Base-by-base conservation (phyloP, 306 rosid species). In the cucumber (Cucumis sativus) region DNA sequence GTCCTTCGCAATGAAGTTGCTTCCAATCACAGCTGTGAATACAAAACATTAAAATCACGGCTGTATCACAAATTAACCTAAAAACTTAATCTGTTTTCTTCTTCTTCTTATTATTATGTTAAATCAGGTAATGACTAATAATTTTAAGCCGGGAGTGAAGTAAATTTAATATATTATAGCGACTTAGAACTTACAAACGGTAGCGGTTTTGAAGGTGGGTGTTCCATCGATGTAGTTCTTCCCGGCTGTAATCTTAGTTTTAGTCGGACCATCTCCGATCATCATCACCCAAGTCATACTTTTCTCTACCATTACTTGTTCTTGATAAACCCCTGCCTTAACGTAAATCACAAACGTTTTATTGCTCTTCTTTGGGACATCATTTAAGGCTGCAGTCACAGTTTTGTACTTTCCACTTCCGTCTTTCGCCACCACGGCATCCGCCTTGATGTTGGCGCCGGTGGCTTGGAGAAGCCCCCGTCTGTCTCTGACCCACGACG, bases 211-310 rank as follows among this genome's bases (percentile, higher is more conserved):
- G 83, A 77, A 87, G 6, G 96, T 87, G 15, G 77, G 74, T 30
- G 37, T 4, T 21, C 97, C 97, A 17, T 90, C 96, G 0, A 13
- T 25, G 18, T 17, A 86, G 83, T 84, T 90, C 59, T 35, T 57
- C 49, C 23, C 81, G 1, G 83, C 88, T 3, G 87, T 85, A 88
- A 94, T 77, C 54, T 1, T 86, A 49, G 96, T 88, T 70, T 84
- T 88, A 8, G 85, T 80, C 8, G 98, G 89, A 37, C 98, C 98
- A 59, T 94, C 98, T 10, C 96, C 98, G 17, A 88, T 57, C 63
- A 94, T 56, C 35, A 86, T 81, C 59, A 94, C 85, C 39, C 74
- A 40, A 8, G 80, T 83, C 92, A 84, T 87, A 2, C 4, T 0
- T 78, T 79, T 82, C 4, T 35, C 33, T 4, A 94, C 0, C 2